These are phyloP conservation scores for Cudoniella acicularis DNA, from an alignment of 495 filamentous ascomycete genomes.

Conservation along the genomic window DNA sequence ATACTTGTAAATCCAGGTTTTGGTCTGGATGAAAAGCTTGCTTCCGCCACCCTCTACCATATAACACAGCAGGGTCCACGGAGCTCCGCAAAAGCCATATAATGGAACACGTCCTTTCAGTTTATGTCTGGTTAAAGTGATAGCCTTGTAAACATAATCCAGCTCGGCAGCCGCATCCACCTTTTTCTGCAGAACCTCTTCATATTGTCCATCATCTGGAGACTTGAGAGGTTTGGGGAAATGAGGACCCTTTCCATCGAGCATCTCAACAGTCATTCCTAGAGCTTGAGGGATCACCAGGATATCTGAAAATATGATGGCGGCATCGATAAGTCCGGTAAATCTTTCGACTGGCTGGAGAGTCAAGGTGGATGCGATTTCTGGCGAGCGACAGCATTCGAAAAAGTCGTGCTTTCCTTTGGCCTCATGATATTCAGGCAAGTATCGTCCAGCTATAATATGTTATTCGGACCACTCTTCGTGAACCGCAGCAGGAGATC, in stretches of 20 bases:
- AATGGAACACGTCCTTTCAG: conserved; percentile 83
- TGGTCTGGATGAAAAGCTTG: conserved; percentile 85
- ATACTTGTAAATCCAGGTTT: conserved; percentile 95
- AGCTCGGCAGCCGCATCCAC: conserved; percentile 83
- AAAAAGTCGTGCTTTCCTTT: conserved; percentile 93
- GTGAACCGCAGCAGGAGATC: conserved; percentile 8
- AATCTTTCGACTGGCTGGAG: conserved; percentile 92
- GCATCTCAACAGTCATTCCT: conserved; percentile 96
- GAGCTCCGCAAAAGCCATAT: conserved; percentile 96
- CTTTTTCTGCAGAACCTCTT: conserved; percentile 65
- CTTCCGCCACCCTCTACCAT: conserved; percentile 97
- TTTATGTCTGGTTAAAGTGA: conserved; percentile 86
- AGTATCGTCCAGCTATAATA: conserved; percentile 80
- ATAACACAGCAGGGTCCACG: conserved; percentile 95
- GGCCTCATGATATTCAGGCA: conserved; percentile 94
- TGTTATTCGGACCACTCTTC: conserved; percentile 13
- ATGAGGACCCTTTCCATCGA: conserved; percentile 91
- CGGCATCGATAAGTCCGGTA: conserved; percentile 85
- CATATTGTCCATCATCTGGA: conserved; percentile 77
- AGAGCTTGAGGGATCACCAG: conserved; percentile 96
- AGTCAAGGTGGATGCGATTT: conserved; percentile 86
- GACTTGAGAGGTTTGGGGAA: conserved; percentile 80
- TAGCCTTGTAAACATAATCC: conserved; percentile 92
- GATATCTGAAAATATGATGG: conserved; percentile 99
- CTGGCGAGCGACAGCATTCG: conserved; percentile 88